A percentile compares a stretch with the other conserved stretches of the same genome.
Conservation (phyloP, 1,284 basidiomycete species). For the Leucoagaricus sp. region DNA sequence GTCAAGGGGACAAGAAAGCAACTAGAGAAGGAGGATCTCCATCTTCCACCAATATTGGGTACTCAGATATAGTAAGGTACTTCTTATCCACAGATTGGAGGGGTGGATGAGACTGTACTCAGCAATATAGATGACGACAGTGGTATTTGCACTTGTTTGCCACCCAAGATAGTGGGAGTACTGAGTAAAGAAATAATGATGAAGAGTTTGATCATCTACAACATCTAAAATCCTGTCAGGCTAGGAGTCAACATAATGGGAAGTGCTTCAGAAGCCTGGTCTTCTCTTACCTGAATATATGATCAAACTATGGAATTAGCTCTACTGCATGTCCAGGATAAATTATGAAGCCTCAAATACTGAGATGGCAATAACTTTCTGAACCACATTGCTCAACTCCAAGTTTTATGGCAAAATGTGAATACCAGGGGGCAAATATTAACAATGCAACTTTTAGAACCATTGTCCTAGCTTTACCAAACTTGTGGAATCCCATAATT, state of each 20-base stretch:
- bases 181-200: too few species aligned
- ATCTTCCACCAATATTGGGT: too few species aligned
- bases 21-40: too few species aligned
- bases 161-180: too few species aligned
- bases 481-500: slow-evolving; percentile 21
- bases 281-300: slow-evolving; percentile 16
- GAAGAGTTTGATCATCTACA: slow-evolving; percentile 18
- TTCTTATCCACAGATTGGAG: too few species aligned
- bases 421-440: slow-evolving; percentile 18
- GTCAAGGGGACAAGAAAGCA: too few species aligned
- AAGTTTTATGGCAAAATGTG: slow-evolving; percentile 15
- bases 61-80: too few species aligned
- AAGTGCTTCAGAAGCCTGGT: slow-evolving; percentile 24
- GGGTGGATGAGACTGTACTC: too few species aligned
- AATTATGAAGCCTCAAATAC: slow-evolving; percentile 7
- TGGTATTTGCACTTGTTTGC: too few species aligned
- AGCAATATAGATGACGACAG: too few species aligned
- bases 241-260: slow-evolving; percentile 23
- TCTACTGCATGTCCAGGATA: slow-evolving; percentile 1
- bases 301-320: background rate
- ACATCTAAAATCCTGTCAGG: slow-evolving; percentile 22
- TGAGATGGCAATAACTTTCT: slow-evolving; percentile 17
- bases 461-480: slow-evolving; percentile 20
- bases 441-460: slow-evolving; percentile 18
- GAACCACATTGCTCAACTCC: slow-evolving; percentile 16